phyloP scores from a whole-genome alignment of 2,329 filamentous ascomycete species.

The Trichoderma breve region DNA sequence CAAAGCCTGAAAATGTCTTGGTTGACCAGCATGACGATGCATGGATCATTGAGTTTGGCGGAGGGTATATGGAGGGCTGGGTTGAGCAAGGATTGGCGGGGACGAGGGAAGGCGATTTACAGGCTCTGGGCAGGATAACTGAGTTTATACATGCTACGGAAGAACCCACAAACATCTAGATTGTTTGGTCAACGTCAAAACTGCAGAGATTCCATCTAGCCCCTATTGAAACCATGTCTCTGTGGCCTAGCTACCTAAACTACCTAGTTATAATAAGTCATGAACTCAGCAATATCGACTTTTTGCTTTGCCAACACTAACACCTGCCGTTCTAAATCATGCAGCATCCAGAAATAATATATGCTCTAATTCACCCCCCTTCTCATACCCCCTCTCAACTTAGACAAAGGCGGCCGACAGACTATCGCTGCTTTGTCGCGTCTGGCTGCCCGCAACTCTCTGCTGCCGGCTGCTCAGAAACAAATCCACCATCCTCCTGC shows the following conservation, averaged over 20 bases:
- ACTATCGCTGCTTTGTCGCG: constrained; percentile 27
- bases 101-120: too few relatives aligned
- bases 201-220: constrained; percentile 6
- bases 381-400: not conserved
- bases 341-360: not conserved
- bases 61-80: not conserved
- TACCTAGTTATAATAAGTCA: not conserved
- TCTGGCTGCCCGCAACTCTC: constrained; percentile 37
- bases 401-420: constrained; percentile 35
- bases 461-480: constrained; percentile 51
- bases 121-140: too few relatives aligned
- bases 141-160: too few relatives aligned
- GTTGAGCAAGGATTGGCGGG: not conserved
- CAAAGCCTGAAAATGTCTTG: not conserved
- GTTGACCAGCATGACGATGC: not conserved
- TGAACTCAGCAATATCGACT: not conserved
- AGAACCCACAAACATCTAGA: not conserved
- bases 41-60: not conserved
- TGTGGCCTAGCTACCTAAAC: not conserved
- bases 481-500: constrained; percentile 53
- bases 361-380: not conserved
- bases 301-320: not conserved
- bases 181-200: not conserved
- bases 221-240: not conserved
- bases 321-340: not conserved